Conservation (phyloP, 1,139 yeast genomes). For the Pichia sp. region DNA sequence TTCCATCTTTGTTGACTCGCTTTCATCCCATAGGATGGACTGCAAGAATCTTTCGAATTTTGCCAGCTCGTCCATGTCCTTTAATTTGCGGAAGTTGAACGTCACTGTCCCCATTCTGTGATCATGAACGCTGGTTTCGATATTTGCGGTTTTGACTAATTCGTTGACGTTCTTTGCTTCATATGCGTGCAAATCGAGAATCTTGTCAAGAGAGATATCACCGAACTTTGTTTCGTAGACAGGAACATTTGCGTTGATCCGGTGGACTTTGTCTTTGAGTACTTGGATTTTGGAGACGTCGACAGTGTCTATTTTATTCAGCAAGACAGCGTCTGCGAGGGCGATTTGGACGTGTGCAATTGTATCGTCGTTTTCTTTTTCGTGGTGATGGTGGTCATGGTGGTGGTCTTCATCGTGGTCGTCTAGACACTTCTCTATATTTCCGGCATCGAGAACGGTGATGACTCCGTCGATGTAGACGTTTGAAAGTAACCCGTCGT, state of each 20-base stretch:
- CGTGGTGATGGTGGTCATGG: constrained; percentile 29
- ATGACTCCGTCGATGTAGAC: constrained; percentile 92
- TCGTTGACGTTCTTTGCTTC: constrained; percentile 36
- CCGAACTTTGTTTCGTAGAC: constrained; percentile 70
- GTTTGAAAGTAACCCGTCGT: constrained; percentile 79
- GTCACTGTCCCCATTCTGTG: constrained; percentile 65
- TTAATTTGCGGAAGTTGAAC: constrained; percentile 49
- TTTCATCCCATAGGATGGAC: constrained; percentile 64
- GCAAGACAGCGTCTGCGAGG: constrained; percentile 74
- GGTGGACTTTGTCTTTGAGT: constrained; percentile 39
- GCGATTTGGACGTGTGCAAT: constrained; percentile 92
- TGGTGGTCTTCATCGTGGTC: constrained; percentile 44
- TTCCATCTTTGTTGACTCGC: constrained; percentile 45
- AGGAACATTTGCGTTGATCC: constrained; percentile 70
- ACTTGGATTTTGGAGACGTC: constrained; percentile 31
- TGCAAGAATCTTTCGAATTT: constrained; percentile 63
- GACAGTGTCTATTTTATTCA: constrained; percentile 81
- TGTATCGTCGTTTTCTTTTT: constrained; percentile 43
- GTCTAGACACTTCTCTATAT: constrained; percentile 63
- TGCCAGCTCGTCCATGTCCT: constrained; percentile 35
- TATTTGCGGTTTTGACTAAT: constrained; percentile 11
- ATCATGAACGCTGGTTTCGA: constrained; percentile 38
- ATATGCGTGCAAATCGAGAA: constrained; percentile 81
- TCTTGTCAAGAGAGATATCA: constrained; percentile 57
- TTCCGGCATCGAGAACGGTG: constrained; percentile 83